These are phyloP conservation scores for Dipteronia sinensis DNA, from an alignment of 345 rosid genomes.

Conservation along the genomic window DNA sequence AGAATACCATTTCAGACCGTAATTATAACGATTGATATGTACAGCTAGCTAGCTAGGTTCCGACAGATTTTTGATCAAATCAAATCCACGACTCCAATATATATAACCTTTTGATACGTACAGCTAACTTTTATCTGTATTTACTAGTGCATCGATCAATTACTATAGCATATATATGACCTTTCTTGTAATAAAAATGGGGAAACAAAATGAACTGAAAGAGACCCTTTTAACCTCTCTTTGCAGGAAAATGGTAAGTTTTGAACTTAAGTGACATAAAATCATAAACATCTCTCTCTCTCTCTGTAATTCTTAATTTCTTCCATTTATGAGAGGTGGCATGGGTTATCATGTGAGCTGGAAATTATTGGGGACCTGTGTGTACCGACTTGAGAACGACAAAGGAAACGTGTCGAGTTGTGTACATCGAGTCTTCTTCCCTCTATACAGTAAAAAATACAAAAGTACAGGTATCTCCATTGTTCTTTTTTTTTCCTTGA, in stretches of 20 bases:
- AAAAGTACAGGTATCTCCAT: not conserved
- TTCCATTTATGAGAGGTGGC: not conserved
- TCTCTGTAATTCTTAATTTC: not conserved
- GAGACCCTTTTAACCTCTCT: not conserved
- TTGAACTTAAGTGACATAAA: too few relatives aligned
- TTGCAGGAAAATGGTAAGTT: not conserved
- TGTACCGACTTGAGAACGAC: not conserved
- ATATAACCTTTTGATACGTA: too few relatives aligned
- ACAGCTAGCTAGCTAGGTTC: too few relatives aligned
- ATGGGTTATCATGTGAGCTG: too few relatives aligned
- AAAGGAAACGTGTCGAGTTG: not conserved
- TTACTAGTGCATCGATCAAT: too few relatives aligned
- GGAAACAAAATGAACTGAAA: not conserved
- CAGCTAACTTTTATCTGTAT: too few relatives aligned
- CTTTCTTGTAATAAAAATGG: not conserved
- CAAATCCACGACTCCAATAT: too few relatives aligned
- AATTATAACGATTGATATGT: too few relatives aligned
- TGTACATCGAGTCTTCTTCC: not conserved
- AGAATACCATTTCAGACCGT: too few relatives aligned
- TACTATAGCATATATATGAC: too few relatives aligned
- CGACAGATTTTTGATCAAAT: too few relatives aligned
- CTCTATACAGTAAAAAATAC: not conserved
- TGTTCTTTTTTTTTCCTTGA: not conserved
- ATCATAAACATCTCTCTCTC: not conserved
- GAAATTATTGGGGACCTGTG: not conserved